Evolutionary conservation across 441 rosid genomes (phyloP).

Genomic region (Omphalea diandra): DNA sequence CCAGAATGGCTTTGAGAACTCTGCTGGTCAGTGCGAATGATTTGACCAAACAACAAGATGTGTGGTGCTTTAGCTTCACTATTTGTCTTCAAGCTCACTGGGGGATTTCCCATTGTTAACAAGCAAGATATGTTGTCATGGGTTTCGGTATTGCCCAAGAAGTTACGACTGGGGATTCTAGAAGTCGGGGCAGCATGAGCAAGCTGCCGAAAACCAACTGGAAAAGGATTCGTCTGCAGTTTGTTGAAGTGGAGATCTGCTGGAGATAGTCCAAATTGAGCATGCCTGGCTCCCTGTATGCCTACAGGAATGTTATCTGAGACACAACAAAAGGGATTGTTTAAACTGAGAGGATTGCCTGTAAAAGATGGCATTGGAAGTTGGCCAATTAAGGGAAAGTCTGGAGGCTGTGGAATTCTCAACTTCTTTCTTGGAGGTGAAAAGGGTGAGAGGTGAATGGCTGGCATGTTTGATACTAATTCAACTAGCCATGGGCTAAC

Average conservation of each 20-base stretch:
- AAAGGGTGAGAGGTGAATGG: slow-evolving; percentile 64
- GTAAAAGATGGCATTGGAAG: slow-evolving; percentile 64
- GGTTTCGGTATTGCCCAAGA: slow-evolving; percentile 29
- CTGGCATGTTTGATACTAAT: slow-evolving; percentile 72
- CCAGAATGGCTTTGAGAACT: slow-evolving; percentile 57
- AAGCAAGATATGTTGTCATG: slow-evolving; percentile 54
- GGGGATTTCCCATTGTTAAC: slow-evolving; percentile 52
- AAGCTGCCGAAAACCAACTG: slow-evolving; percentile 42
- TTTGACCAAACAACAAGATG: slow-evolving; percentile 80
- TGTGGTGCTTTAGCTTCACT: slow-evolving; percentile 55
- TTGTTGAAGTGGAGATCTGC: slow-evolving; percentile 66
- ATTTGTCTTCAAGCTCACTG: slow-evolving; percentile 32
- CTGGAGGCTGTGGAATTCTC: slow-evolving; percentile 64
- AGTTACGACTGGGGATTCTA: slow-evolving; percentile 33
- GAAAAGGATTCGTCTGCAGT: slow-evolving; percentile 47
- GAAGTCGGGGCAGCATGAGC: slow-evolving; percentile 28
- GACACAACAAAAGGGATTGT: slow-evolving; percentile 65
- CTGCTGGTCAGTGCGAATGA: slow-evolving; percentile 67
- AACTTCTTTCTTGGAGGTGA: slow-evolving; percentile 84
- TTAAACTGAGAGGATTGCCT: slow-evolving; percentile 49
- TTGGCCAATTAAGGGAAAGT: slow-evolving; percentile 52
- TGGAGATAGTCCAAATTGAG: slow-evolving; percentile 68
- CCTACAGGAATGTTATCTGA: slow-evolving; percentile 90
- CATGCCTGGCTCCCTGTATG: slow-evolving; percentile 99
- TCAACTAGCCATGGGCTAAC: slow-evolving; percentile 97